Evolutionary conservation across 2,329 filamentous ascomycete genomes (phyloP), one percentile per base, ranked within the genome.

Genomic region (Ilyonectria mors-panacis): DNA sequence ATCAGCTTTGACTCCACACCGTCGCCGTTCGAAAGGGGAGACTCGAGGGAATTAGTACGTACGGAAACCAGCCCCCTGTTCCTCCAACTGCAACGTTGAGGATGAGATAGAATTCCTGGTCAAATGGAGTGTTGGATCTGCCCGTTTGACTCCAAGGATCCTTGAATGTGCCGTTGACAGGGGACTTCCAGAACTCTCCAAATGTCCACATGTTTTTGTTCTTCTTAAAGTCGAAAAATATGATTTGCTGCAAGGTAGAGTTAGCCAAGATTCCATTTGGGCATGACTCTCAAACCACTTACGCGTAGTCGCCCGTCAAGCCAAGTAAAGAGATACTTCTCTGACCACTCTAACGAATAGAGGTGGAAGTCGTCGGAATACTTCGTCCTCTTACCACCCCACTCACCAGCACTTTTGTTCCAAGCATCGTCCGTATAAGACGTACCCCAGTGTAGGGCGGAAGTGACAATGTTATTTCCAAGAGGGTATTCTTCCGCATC

Each of bases 261-360:
- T 33, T 12, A 33, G 30, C 8, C 30, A n/a, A 1, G 15, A n/a
- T 23, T 30, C 8, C 15, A 4, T 50, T 15, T n/a, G 30, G 30
- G 26, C 4, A 26, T 26, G 26, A 26, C 26, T 50, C 26, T 39
- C 13, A 15, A 10, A n/a, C 19, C 13, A 63, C 80, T 71, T 64
- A 81, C 78, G 66, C 81, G 76, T 8, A 84, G 77, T 2, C 81
- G 79, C 45, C 78, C 81, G 66, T 87, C 84, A 6, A 87, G 76
- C 72, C 85, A 87, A 1, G 84, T 85, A 75, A 85, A 87, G n/a
- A 87, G 76, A 73, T 87, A 86, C 53, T 85, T 82, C 66, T 84
- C 79, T 19, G 78, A 80, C 86, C 86, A 87, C 70, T 87, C 85
- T 4, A 87, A 65, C 1, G 85, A 86, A 61, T 82, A 88, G 1